phyloP scores from a whole-genome alignment of 768 basidiomycete genomes.

The Lanmaoa pseudosensibilis region DNA sequence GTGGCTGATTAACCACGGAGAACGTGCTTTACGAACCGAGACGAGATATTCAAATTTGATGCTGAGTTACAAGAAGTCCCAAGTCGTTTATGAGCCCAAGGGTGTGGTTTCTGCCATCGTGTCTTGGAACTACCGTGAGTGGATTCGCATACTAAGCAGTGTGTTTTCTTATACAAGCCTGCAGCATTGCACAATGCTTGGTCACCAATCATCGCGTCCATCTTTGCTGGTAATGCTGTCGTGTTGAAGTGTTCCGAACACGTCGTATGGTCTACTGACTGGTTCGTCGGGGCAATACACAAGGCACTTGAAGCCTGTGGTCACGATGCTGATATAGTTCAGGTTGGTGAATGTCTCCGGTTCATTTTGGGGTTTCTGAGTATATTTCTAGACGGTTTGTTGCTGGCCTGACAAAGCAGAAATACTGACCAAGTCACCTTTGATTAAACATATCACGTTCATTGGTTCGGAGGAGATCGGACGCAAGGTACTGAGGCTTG shows the following conservation, averaged over 20 bases:
- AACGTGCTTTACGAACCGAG: conserved; percentile 71
- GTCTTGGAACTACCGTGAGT: conserved; percentile 91
- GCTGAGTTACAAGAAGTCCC: conserved; percentile 72
- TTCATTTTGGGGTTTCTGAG: conserved; percentile 8
- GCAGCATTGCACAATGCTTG: conserved; percentile 90
- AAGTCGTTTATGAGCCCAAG: conserved; percentile 85
- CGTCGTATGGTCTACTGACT: conserved; percentile 87
- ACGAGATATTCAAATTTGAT: conserved; percentile 64
- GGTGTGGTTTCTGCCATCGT: conserved; percentile 93
- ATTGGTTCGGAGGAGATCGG: conserved; percentile 83
- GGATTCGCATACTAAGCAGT: neutral
- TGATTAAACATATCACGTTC: conserved; percentile 93
- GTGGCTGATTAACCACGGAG: conserved; percentile 87
- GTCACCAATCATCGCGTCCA: conserved; percentile 87
- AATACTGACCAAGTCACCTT: conserved; percentile 71
- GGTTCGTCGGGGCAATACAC: conserved; percentile 79
- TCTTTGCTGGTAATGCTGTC: conserved; percentile 89
- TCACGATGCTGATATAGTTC: conserved; percentile 87
- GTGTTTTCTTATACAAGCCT: conserved; percentile 1
- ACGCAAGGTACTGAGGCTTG: conserved; percentile 52
- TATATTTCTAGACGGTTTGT: conserved; percentile 59
- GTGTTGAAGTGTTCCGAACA: conserved; percentile 92
- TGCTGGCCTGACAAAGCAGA: conserved; percentile 89
- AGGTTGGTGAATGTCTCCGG: conserved; percentile 43
- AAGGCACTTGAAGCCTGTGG: conserved; percentile 78